These are phyloP conservation scores for Fallopia convolvulus DNA, from an alignment of 148 eudicot genomes.

Conservation along the genomic window DNA sequence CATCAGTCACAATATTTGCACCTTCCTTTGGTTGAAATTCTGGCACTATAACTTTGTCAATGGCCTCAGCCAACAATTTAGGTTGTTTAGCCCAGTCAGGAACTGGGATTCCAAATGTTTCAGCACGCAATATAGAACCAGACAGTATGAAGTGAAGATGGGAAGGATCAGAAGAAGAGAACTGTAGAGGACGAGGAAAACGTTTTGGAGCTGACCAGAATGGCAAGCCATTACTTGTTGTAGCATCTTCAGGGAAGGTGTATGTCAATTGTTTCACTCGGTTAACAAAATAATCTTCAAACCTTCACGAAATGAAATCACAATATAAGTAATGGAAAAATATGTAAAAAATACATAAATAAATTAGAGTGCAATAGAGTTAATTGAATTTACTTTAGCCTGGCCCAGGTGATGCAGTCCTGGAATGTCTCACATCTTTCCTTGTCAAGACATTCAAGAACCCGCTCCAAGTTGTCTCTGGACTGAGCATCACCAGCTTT, in stretches of 20 bases:
- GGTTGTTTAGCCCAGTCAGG: slow-evolving; percentile 78
- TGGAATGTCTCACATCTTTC: slow-evolving; percentile 78
- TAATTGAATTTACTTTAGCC: slow-evolving; percentile 46
- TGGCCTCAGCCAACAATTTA: slow-evolving; percentile 57
- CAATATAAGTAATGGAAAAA: slow-evolving; percentile 1
- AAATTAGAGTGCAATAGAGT: background rate
- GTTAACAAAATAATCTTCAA: slow-evolving; percentile 80
- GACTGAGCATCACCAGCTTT: slow-evolving; percentile 42
- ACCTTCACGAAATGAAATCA: slow-evolving; percentile 33
- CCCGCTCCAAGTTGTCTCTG: slow-evolving; percentile 28
- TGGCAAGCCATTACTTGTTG: slow-evolving; percentile 81
- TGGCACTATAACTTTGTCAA: slow-evolving; percentile 61
- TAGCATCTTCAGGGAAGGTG: slow-evolving; percentile 90
- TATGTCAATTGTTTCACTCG: slow-evolving; percentile 80
- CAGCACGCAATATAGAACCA: slow-evolving; percentile 71
- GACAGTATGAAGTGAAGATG: slow-evolving; percentile 67
- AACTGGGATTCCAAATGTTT: slow-evolving; percentile 73
- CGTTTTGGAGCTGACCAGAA: slow-evolving; percentile 98
- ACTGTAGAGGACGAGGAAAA: slow-evolving; percentile 67
- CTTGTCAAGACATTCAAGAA: slow-evolving; percentile 34
- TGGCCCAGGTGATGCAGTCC: slow-evolving; percentile 83
- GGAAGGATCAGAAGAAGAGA: slow-evolving; percentile 58
- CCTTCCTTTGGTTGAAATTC: slow-evolving; percentile 72
- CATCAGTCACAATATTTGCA: slow-evolving; percentile 79
- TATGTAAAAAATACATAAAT: background rate